Base-by-base conservation (phyloP, 371 early-diverging fungal species). In the Choanephora cucurbitarum region DNA sequence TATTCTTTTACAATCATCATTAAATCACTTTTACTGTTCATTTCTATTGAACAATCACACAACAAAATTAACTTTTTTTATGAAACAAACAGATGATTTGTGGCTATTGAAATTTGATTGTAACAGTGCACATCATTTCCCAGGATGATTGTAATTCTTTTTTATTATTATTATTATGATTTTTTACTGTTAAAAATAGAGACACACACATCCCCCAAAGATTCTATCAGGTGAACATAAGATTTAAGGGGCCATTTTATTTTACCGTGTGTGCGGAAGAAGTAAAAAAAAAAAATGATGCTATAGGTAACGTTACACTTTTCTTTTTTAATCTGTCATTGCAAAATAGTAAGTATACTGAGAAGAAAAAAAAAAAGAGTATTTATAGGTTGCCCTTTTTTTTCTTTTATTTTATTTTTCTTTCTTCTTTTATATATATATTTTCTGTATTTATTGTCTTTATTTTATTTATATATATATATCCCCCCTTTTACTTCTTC, bases 81-180 rank as follows among this genome's bases (percentile, higher is more conserved):
- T 57, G 57, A 57, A 57, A 57, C 57, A 22, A 43, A 39, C 57
- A 57, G 57, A 57, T 57, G 57, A 57, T 50, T 21, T 21, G 44
- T 42, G 52, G 42, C 45, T 45, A 19, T 44, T 37, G 4, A 13
- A 2, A 28, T 37, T 37, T 37, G 9, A 37, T 37, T 37, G 37
- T 37, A 37, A 14, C 28, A 28, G 28, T 28, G 28, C 28, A 28
- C 28, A 28, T 44, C 33, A 33, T 40, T 28, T 51, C 56, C 33
- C 56, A 55, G 48, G 56, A 41, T 58, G 34, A 49, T 40, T 40
- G 17, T 41, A 18, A 23, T 19, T 24, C 5, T 19, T 17, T 28
- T 14, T 13, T 40, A n/a, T 2, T 40, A n/a, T 24, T 40, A 28
- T 24, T 28, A 9, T 19, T 9, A 5, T 43, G 17, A 17, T 45